These are phyloP conservation scores for Phytophthora melonis DNA, from an alignment of 352 stramenopile species.

Conservation along the genomic window DNA sequence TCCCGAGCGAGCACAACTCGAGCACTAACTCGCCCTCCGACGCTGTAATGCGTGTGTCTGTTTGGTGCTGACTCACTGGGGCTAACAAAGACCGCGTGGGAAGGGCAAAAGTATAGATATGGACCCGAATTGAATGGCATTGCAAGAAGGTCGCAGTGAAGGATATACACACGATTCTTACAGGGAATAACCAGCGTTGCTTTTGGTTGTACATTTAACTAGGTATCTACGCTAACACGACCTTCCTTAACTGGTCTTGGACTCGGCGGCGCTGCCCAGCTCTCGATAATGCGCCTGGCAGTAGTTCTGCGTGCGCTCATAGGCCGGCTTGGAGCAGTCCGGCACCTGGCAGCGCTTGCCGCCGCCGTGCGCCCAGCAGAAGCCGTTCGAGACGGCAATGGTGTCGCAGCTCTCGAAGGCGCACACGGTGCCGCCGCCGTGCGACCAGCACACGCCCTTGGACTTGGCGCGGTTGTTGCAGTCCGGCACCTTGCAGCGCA, in stretches of 20 bases:
- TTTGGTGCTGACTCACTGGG: conserved; percentile 16
- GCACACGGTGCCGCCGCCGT: conserved; percentile 65
- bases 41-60: conserved; percentile 3
- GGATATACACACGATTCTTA: background rate
- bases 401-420: conserved; percentile 56
- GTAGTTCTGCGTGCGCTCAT: conserved; percentile 69
- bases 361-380: conserved; percentile 56
- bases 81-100: background rate
- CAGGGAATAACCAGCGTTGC: background rate
- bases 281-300: conserved; percentile 60
- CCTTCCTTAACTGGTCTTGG: conserved; percentile 20
- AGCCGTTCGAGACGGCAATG: conserved; percentile 65
- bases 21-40: conserved; percentile 1
- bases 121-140: no score
- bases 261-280: conserved; percentile 8
- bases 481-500: conserved; percentile 64
- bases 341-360: conserved; percentile 55
- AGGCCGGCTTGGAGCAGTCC: conserved; percentile 62
- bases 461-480: conserved; percentile 78
- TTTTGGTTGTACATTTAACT: conserved; percentile 26
- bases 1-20: background rate
- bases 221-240: conserved; percentile 29
- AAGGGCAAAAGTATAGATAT: no score
- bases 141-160: background rate
- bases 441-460: conserved; percentile 72